Percentiles rank a stretch among this genome's conserved stretches.
phyloP scores from a whole-genome alignment of 768 basidiomycete genomes.

The Boletus speciosus region DNA sequence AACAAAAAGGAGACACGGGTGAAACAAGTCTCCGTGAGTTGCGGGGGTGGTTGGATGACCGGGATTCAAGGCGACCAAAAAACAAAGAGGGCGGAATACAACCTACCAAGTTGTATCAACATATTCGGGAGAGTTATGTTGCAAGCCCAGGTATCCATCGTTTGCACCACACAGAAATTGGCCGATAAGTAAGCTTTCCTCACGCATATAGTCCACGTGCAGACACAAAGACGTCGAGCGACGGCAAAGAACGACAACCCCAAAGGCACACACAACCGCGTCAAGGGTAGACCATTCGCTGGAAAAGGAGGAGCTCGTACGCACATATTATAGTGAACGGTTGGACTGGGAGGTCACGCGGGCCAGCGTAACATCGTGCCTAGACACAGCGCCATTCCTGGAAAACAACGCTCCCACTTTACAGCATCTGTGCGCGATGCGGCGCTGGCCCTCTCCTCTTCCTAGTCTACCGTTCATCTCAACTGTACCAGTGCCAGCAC shows the following conservation, averaged over 20 bases:
- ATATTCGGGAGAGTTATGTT: neutral
- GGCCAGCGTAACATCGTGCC: neutral
- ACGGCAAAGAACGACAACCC: neutral
- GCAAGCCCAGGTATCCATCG: neutral
- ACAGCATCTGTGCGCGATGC: conserved; percentile 1
- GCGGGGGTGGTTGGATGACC: neutral
- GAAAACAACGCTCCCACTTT: conserved; percentile 17
- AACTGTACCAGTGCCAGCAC: neutral
- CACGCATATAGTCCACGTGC: neutral
- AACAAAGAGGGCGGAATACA: neutral
- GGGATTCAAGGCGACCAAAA: neutral
- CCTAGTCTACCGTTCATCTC: neutral
- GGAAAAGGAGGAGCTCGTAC: neutral
- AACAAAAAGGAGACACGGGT: neutral
- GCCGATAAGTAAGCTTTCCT: neutral
- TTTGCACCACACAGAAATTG: neutral
- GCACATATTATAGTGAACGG: neutral
- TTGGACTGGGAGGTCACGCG: no score
- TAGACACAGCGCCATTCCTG: conserved; percentile 10
- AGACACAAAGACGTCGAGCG: neutral
- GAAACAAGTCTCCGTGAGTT: neutral
- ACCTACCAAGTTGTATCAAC: neutral
- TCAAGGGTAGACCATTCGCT: neutral
- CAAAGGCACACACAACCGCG: neutral
- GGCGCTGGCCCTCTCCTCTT: neutral